Conservation (phyloP, 306 rosid species). For the Quercus variabilis region DNA sequence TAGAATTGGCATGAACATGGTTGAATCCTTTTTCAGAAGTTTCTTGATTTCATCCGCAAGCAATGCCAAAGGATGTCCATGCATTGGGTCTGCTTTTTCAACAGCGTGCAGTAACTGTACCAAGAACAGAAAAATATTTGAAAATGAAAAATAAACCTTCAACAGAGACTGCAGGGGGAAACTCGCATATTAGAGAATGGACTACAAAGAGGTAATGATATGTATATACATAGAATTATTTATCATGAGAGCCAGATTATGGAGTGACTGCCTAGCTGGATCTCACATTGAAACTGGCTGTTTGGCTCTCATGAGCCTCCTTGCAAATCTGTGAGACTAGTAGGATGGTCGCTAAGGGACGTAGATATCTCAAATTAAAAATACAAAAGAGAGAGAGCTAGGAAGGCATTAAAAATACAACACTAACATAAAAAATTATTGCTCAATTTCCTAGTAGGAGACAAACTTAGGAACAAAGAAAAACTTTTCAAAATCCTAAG, state of each 20-base stretch:
- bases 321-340: neutral
- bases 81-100: slow-evolving; percentile 63
- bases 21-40: slow-evolving; percentile 72
- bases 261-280: neutral
- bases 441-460: neutral
- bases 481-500: neutral
- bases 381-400: neutral
- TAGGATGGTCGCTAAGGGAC: neutral
- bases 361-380: neutral
- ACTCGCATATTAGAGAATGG: too few species aligned
- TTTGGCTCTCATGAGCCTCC: neutral
- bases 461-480: neutral
- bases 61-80: slow-evolving; percentile 85
- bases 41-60: slow-evolving; percentile 92
- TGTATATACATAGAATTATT: neutral
- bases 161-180: slow-evolving; percentile 5
- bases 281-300: neutral
- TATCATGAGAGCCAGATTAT: neutral
- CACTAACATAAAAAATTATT: neutral
- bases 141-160: slow-evolving; percentile 14
- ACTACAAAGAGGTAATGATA: too few species aligned
- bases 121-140: slow-evolving; percentile 18
- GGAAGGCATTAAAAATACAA: neutral
- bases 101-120: slow-evolving; percentile 65
- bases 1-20: slow-evolving; percentile 75